Conservation (phyloP, 331 rosid species). For the Ulmus americana region DNA sequence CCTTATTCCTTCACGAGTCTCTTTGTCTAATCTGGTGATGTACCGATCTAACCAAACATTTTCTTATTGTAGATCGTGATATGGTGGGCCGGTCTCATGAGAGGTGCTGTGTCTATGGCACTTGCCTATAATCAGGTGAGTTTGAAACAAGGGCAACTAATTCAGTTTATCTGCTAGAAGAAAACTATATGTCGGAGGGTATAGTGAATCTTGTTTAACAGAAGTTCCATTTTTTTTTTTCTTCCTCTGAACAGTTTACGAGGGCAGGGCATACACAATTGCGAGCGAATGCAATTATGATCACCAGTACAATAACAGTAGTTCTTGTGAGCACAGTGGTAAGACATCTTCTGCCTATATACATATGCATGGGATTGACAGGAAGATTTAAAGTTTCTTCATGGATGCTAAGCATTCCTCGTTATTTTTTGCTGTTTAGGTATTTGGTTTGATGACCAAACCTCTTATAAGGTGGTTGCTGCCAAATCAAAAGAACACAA, state of each 20-base stretch:
- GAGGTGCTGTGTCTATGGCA: conserved; percentile 98
- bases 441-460: conserved; percentile 72
- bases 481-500: conserved; percentile 41
- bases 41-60: conserved; percentile 13
- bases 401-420: neutral
- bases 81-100: conserved; percentile 99
- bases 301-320: conserved; percentile 76
- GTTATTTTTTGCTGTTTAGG: conserved; percentile 33
- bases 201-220: conserved; percentile 4
- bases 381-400: neutral
- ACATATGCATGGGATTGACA: neutral
- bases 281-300: conserved; percentile 66
- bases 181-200: neutral
- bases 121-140: conserved; percentile 93
- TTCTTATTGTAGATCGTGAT: conserved; percentile 52
- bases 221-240: conserved; percentile 4
- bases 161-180: neutral
- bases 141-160: neutral
- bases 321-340: conserved; percentile 77
- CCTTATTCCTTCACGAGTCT: neutral
- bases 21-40: neutral
- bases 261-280: conserved; percentile 61
- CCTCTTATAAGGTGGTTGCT: conserved; percentile 63
- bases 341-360: neutral
- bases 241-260: conserved; percentile 56